Conservation (phyloP, 1,284 basidiomycete species). For the Puccinia horiana region DNA sequence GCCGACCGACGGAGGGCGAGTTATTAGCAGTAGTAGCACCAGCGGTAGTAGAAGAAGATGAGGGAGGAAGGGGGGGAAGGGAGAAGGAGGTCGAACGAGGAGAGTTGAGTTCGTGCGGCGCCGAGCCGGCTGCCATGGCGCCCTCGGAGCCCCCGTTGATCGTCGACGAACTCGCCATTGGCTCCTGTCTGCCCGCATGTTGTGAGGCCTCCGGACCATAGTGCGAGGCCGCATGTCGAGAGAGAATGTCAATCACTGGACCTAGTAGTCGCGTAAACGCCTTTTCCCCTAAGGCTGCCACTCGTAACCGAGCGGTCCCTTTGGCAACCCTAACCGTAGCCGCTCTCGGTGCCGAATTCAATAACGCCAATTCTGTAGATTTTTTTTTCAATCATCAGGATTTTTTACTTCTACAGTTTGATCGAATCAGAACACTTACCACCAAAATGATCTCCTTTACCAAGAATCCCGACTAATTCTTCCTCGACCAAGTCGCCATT, state of each 20-base stretch:
- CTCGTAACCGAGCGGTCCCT: constrained; percentile 68
- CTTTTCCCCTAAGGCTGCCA: constrained; percentile 87
- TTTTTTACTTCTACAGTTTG: background rate
- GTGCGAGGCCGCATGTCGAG: constrained; percentile 67
- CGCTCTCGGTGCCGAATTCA: constrained; percentile 81
- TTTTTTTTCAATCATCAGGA: background rate
- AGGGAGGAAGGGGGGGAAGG: background rate
- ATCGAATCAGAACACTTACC: constrained; percentile 65
- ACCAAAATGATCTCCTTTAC: constrained; percentile 96
- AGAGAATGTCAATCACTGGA: constrained; percentile 83
- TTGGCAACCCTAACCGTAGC: constrained; percentile 83
- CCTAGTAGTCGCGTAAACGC: constrained; percentile 93
- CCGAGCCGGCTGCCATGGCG: background rate
- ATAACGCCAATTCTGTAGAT: constrained; percentile 71
- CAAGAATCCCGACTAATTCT: constrained; percentile 71
- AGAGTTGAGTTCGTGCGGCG: background rate
- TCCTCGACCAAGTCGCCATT: constrained; percentile 16
- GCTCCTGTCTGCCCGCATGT: background rate
- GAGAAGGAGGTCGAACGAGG: constrained; percentile 2
- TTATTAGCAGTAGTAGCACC: too few species aligned
- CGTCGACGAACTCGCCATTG: background rate
- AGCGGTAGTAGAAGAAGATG: background rate
- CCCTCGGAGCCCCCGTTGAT: background rate
- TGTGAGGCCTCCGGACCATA: constrained; percentile 51
- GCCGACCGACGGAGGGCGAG: background rate